A percentile compares a stretch with the other conserved stretches of the same genome.
Conservation (phyloP, 306 rosid genomes). For the Quercus robur region DNA sequence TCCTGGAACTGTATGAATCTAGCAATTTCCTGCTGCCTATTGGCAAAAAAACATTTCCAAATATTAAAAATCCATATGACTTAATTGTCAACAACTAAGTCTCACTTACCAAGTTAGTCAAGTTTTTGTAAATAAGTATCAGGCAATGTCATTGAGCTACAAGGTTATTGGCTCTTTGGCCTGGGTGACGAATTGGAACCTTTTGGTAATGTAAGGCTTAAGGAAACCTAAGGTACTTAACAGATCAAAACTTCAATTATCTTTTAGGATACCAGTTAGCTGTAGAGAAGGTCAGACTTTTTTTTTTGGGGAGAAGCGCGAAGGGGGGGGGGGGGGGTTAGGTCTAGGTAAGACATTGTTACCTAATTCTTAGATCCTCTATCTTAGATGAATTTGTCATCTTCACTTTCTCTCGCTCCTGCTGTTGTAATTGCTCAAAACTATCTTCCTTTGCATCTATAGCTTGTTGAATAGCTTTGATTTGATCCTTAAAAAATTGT, state of each 20-base stretch:
- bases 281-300: no score
- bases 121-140: neutral
- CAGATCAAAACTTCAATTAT: no score
- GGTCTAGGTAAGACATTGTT: neutral
- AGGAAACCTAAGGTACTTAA: no score
- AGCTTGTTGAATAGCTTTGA: slow-evolving; percentile 25
- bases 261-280: no score
- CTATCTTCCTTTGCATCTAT: slow-evolving; percentile 27
- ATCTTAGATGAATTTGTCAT: slow-evolving; percentile 7
- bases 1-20: slow-evolving; percentile 17
- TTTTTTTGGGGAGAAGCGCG: no score
- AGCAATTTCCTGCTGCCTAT: slow-evolving; percentile 24
- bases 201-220: no score
- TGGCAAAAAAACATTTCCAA: neutral
- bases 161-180: no score
- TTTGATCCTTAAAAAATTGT: slow-evolving; percentile 19
- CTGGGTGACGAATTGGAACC: no score
- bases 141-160: no score
- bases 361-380: slow-evolving; percentile 17
- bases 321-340: no score
- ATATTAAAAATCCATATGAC: neutral
- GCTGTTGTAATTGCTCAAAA: slow-evolving; percentile 24
- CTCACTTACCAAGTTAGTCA: neutral
- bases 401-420: slow-evolving; percentile 2
- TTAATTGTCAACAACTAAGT: slow-evolving; percentile 4